Evolutionary conservation across 352 stramenopile species (phyloP).

Genomic region (Globisporangium splendens): DNA sequence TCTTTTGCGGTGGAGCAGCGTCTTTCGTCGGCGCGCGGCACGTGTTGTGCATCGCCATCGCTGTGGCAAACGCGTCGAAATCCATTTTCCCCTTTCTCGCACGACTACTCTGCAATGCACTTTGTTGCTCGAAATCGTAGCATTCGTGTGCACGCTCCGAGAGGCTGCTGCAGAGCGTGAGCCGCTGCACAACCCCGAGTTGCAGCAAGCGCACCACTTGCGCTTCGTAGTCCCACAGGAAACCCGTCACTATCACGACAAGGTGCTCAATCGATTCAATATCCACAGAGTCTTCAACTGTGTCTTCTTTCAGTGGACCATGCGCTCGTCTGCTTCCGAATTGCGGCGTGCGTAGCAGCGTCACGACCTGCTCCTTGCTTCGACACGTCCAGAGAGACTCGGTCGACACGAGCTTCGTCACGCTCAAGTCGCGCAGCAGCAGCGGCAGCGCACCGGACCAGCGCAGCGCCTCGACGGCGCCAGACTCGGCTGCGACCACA

Average conservation of each 20-base stretch:
- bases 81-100: slow-evolving; percentile 29
- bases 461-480: slow-evolving; percentile 57
- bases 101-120: slow-evolving; percentile 8
- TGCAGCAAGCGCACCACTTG: slow-evolving; percentile 31
- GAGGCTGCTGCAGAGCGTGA: slow-evolving; percentile 63
- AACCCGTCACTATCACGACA: slow-evolving; percentile 49
- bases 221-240: slow-evolving; percentile 62
- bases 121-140: slow-evolving; percentile 41
- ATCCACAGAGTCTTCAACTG: slow-evolving; percentile 6
- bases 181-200: slow-evolving; percentile 28
- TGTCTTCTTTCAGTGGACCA: neutral
- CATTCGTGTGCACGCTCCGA: slow-evolving; percentile 71
- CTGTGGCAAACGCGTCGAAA: slow-evolving; percentile 41
- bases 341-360: slow-evolving; percentile 19
- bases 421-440: slow-evolving; percentile 56
- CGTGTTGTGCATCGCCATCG: slow-evolving; percentile 19
- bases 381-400: slow-evolving; percentile 31
- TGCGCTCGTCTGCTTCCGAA: neutral
- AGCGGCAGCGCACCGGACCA: slow-evolving; percentile 66
- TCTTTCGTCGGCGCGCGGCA: slow-evolving; percentile 7
- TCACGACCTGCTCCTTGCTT: slow-evolving; percentile 14
- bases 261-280: slow-evolving; percentile 30
- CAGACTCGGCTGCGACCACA: slow-evolving; percentile 46
- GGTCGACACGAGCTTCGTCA: slow-evolving; percentile 41
- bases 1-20: neutral